Evolutionary conservation across 2,329 filamentous ascomycete species (phyloP).

Genomic region (Curvularia verruculosa): DNA sequence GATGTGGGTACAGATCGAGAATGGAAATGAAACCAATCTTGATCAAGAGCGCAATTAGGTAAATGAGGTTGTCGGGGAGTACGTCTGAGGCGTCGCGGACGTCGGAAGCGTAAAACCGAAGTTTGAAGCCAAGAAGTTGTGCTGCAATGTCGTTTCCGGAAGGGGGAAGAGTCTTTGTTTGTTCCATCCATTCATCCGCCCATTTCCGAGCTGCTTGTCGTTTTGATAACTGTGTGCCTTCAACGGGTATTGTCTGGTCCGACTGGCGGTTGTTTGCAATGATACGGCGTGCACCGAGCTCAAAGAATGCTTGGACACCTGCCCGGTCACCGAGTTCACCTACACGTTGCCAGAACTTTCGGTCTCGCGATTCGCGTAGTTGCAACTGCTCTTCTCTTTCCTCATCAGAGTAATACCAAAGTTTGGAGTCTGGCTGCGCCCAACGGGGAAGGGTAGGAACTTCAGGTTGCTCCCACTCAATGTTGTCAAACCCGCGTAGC

Average conservation of each 20-base stretch:
- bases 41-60: conserved; percentile 87
- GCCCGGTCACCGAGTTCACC: conserved; percentile 59
- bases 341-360: conserved; percentile 81
- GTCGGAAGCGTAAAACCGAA: conserved; percentile 88
- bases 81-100: conserved; percentile 76
- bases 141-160: conserved; percentile 89
- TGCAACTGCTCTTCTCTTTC: conserved; percentile 66
- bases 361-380: conserved; percentile 70
- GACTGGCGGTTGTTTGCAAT: conserved; percentile 49
- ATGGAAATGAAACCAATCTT: conserved; percentile 97
- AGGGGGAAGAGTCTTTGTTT: conserved; percentile 81
- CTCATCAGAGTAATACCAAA: conserved; percentile 69
- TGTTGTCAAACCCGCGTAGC: conserved; percentile 60
- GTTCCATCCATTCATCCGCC: conserved; percentile 72
- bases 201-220: conserved; percentile 53
- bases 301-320: conserved; percentile 85
- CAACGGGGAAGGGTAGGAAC: conserved; percentile 78
- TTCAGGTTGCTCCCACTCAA: conserved; percentile 57
- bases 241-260: conserved; percentile 36
- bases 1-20: conserved; percentile 86
- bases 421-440: conserved; percentile 75
- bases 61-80: conserved; percentile 90
- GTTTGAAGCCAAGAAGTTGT: conserved; percentile 94
- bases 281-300: conserved; percentile 76
- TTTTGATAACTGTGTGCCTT: conserved; percentile 32